A percentile compares a stretch with the other conserved stretches of the same genome.
Evolutionary conservation across 352 stramenopile species (phyloP).

Genomic region (Pythium grandisporangium): DNA sequence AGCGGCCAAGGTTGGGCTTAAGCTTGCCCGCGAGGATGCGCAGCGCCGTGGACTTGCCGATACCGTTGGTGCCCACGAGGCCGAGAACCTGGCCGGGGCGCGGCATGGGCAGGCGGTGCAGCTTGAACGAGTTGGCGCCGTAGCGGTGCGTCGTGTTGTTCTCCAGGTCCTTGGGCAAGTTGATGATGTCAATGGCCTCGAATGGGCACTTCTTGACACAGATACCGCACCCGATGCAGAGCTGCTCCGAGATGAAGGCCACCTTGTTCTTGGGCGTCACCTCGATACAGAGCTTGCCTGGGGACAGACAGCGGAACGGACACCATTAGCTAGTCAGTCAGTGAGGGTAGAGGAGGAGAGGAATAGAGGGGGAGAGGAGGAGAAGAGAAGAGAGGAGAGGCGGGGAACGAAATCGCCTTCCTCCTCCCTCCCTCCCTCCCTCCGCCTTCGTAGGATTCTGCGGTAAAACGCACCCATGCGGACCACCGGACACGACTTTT

Average conservation of each 20-base stretch:
- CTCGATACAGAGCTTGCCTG: slow-evolving; percentile 99
- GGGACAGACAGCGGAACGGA: neutral
- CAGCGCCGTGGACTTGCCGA: slow-evolving; percentile 99
- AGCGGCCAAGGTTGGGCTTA: slow-evolving; percentile 98
- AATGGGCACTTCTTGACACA: slow-evolving; percentile 99
- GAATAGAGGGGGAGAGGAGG: neutral
- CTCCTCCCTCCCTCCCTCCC: neutral
- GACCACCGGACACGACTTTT: slow-evolving; percentile 98
- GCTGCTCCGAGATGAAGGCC: slow-evolving; percentile 96
- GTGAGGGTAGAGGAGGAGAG: neutral
- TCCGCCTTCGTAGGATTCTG: neutral
- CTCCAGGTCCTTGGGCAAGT: slow-evolving; percentile 98
- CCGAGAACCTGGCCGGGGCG: slow-evolving; percentile 97
- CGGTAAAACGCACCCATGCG: slow-evolving; percentile 81
- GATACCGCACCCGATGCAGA: slow-evolving; percentile 99
- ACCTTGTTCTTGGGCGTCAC: slow-evolving; percentile 95
- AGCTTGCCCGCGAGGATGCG: slow-evolving; percentile 99
- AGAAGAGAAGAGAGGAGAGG: too few relatives aligned
- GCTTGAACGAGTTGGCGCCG: slow-evolving; percentile 99
- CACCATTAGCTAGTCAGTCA: too few relatives aligned
- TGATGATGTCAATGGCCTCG: slow-evolving; percentile 99
- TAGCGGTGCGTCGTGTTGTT: slow-evolving; percentile 99
- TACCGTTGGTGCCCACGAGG: slow-evolving; percentile 99
- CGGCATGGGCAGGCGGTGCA: slow-evolving; percentile 98
- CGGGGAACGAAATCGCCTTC: too few relatives aligned